Base-by-base conservation (phyloP, 106 monocot genomes). In the Platanthera guangdongensis region DNA sequence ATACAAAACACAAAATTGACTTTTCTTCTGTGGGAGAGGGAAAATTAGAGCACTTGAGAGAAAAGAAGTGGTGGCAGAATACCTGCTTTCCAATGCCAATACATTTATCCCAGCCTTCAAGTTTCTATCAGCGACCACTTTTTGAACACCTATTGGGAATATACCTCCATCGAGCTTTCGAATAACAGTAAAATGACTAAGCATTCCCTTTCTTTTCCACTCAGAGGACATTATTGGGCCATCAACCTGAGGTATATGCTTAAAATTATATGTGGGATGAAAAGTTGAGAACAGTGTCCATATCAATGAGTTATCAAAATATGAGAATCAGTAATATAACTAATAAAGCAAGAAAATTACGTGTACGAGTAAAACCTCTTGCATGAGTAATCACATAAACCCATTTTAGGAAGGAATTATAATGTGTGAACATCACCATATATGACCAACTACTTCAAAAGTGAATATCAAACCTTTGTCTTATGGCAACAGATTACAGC, bases 101-200 rank as follows among this genome's bases (percentile, higher is more conserved):
- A 81, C 74, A 81, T 86, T 85, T 71, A 71, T 78, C 9, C 91
- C 89, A 78, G 89, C 86, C 64, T 87, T 94, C 10, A 63, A 82
- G 76, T 94, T 94, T 81, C 88, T 86, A 51, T 94, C 89, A 64
- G 53, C 62, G 30, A 82, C 87, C 16, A 86, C 91, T 80, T 94
- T 97, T 7, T 49, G 14, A 51, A 93, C 84, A 82, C 94, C 97
- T 67, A 89, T 78, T 46, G 97, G 97, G 79, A 91, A 94, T 75
- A 94, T 91, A 54, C 79, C 84, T 48, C 97, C 97, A 51, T 94
- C 97, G 86, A 94, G 93, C 54, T 94, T 94, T 59, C 97, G 83
- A 9, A 97, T 75, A 76, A 94, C 87, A 72, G 94, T 91, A 79
- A 93, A 91, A 86, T 89, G 79, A 77, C 82, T 91, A 71, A 94